A percentile compares a stretch with the other conserved stretches of the same genome.
Evolutionary conservation across 176 grass and related monocot genomes (phyloP).

Genomic region (Zea luxurians): DNA sequence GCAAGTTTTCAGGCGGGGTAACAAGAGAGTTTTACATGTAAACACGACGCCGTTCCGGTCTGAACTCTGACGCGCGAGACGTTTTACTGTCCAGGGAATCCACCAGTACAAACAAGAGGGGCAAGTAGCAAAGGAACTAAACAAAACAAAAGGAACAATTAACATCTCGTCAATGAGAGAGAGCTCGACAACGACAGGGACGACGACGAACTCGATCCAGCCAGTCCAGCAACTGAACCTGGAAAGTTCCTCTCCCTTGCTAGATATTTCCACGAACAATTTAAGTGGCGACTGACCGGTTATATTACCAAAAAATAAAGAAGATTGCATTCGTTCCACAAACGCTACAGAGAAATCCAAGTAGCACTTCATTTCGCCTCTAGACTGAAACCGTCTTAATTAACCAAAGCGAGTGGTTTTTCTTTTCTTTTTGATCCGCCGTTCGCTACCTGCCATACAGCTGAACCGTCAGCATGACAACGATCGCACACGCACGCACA

Average conservation of each 20-base stretch:
- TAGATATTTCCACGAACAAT: constrained; percentile 5
- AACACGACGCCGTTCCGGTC: neutral
- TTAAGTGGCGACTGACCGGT: neutral
- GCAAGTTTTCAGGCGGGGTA: neutral
- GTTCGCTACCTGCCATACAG: constrained; percentile 4
- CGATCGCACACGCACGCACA: neutral
- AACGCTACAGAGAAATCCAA: neutral
- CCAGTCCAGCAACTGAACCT: constrained; percentile 3
- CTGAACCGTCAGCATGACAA: constrained; percentile 25
- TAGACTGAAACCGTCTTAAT: neutral
- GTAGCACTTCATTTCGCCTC: neutral
- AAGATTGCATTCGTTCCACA: neutral
- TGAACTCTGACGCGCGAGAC: neutral
- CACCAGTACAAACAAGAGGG: neutral
- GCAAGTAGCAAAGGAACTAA: neutral
- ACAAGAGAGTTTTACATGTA: neutral
- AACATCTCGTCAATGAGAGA: neutral
- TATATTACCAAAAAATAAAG: neutral
- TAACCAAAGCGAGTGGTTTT: constrained; percentile 6
- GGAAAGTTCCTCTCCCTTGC: neutral
- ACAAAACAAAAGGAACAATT: neutral
- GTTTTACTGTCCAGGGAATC: neutral
- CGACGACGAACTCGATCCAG: neutral
- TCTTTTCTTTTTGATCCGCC: constrained; percentile 21
- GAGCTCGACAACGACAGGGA: neutral